These are phyloP conservation scores for Coleophoma eucalyptorum DNA, from an alignment of 2,329 filamentous ascomycete genomes.

Conservation along the genomic window DNA sequence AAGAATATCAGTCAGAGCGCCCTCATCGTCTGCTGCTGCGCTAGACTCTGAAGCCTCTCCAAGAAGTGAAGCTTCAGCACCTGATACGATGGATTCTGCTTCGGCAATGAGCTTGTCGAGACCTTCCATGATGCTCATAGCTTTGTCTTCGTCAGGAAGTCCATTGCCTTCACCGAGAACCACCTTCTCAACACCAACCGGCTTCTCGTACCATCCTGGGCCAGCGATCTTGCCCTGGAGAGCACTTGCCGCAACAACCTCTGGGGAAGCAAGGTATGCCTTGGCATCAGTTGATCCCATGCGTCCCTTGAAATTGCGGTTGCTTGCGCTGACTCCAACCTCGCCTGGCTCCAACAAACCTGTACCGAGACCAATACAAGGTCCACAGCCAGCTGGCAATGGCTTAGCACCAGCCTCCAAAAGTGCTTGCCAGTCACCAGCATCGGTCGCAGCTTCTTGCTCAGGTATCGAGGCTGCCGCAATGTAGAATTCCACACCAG, in stretches of 20 bases:
- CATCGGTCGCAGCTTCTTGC: constrained; percentile 71
- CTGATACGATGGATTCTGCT: constrained; percentile 47
- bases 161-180: constrained; percentile 70
- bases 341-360: constrained; percentile 83
- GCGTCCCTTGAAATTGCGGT: constrained; percentile 88
- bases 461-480: constrained; percentile 79
- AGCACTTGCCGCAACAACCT: constrained; percentile 89
- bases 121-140: constrained; percentile 64
- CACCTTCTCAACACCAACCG: constrained; percentile 63
- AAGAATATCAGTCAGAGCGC: constrained; percentile 61
- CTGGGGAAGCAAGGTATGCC: constrained; percentile 84
- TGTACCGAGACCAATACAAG: constrained; percentile 78
- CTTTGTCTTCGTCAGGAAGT: constrained; percentile 57
- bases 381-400: constrained; percentile 72
- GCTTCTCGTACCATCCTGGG: constrained; percentile 73
- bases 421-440: constrained; percentile 81
- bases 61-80: constrained; percentile 26
- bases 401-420: constrained; percentile 73
- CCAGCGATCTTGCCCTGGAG: constrained; percentile 68
- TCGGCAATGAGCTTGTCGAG: constrained; percentile 69
- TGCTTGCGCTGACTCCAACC: constrained; percentile 77
- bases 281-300: constrained; percentile 80
- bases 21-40: constrained; percentile 30
- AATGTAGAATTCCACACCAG: constrained; percentile 82
- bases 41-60: constrained; percentile 17